phyloP scores from a whole-genome alignment of 305 asterid genomes.

The Fraxinus velutina region DNA sequence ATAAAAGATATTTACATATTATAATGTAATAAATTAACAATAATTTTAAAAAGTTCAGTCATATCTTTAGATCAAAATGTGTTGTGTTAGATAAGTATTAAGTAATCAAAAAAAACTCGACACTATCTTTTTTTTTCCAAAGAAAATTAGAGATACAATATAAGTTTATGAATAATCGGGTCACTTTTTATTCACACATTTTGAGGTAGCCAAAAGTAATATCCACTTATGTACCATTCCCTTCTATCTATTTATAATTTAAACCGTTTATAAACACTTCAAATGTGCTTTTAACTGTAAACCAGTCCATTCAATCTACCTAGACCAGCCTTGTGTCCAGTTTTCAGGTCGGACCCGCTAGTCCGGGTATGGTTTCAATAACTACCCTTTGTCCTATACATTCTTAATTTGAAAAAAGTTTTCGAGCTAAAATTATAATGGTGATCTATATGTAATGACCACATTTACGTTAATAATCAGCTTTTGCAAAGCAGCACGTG shows the following conservation, averaged over 20 bases:
- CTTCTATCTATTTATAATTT: not conserved
- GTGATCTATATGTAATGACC: slow-evolving; percentile 1
- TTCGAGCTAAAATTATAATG: slow-evolving; percentile 4
- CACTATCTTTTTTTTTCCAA: not conserved
- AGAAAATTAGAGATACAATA: not conserved
- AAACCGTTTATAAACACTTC: not conserved
- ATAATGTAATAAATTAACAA: not conserved
- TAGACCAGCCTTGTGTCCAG: not conserved
- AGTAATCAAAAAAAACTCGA: not conserved
- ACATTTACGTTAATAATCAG: not conserved
- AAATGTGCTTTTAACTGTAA: not conserved
- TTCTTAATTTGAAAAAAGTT: slow-evolving; percentile 11
- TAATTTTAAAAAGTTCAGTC: not conserved
- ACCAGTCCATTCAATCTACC: not conserved
- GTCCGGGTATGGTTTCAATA: not conserved
- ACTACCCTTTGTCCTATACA: not conserved
- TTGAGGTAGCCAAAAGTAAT: not conserved
- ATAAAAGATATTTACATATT: not conserved
- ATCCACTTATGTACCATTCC: not conserved
- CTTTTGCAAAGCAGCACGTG: not conserved
- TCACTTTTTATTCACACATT: not conserved
- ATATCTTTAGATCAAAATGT: not conserved
- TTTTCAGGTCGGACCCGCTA: not conserved
- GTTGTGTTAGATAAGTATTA: not conserved
- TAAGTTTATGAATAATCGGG: not conserved